phyloP scores from a whole-genome alignment of 371 early-diverging fungal species.

The Zychaea mexicana region DNA sequence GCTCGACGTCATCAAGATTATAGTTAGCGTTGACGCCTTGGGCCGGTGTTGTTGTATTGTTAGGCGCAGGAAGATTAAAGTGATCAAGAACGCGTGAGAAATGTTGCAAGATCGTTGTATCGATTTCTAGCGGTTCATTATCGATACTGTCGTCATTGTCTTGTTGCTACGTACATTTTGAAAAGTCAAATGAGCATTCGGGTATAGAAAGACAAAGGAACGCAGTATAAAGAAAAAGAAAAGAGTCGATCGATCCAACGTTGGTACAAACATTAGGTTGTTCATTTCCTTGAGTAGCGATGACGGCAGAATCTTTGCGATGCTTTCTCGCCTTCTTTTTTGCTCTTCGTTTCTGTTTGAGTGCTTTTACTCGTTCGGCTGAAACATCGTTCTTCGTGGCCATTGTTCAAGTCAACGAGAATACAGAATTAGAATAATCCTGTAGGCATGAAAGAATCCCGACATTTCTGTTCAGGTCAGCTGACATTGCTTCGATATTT shows the following conservation, averaged over 20 bases:
- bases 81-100: constrained; percentile 9
- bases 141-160: neutral
- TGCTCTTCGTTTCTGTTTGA: constrained; percentile 12
- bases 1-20: no score
- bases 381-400: neutral
- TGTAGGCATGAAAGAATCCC: no score
- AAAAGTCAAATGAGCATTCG: neutral
- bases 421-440: no score
- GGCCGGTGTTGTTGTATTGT: neutral
- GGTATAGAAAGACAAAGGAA: neutral
- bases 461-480: no score
- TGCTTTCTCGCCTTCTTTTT: constrained; percentile 9
- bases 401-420: no score
- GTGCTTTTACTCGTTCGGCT: neutral
- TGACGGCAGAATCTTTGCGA: neutral
- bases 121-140: neutral
- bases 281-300: neutral
- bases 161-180: neutral
- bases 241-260: no score
- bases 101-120: neutral
- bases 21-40: no score
- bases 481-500: no score
- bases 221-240: no score
- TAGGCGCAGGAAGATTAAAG: neutral
- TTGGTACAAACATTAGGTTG: no score